Conservation (phyloP, 2,329 filamentous ascomycete genomes). For the Monosporascus sp. region DNA sequence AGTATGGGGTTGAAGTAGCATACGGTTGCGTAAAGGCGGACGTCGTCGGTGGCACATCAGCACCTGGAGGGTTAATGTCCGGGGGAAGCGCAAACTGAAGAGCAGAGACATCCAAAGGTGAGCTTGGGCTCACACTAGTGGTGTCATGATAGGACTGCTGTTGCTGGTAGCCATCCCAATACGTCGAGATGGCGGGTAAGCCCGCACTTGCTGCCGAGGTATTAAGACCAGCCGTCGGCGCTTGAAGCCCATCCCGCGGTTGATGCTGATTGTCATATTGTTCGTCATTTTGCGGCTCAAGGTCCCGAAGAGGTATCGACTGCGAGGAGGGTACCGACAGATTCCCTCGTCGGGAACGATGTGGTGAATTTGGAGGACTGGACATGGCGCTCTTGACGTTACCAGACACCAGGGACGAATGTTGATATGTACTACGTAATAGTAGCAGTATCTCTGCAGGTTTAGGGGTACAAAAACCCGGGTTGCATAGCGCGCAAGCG, state of each 20-base stretch:
- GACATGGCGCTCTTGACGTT: neutral
- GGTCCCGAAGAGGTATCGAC: neutral
- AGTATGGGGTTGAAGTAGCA: conserved; percentile 32
- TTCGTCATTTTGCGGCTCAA: neutral
- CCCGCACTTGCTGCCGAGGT: conserved; percentile 24
- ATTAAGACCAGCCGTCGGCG: conserved; percentile 16
- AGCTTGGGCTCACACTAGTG: conserved; percentile 30
- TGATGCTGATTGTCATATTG: conserved; percentile 2
- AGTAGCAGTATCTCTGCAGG: neutral
- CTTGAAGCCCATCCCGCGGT: conserved; percentile 10
- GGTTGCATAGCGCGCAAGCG: neutral
- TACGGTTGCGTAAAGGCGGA: conserved; percentile 24
- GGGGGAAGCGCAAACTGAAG: conserved; percentile 52
- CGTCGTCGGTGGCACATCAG: conserved; percentile 20
- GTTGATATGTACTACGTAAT: neutral
- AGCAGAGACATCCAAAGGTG: conserved; percentile 48
- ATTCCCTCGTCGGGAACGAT: neutral
- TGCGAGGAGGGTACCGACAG: neutral
- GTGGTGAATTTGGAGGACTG: neutral
- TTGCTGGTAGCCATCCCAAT: conserved; percentile 47
- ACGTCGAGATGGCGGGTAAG: conserved; percentile 41
- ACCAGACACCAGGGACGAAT: neutral
- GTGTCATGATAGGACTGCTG: conserved; percentile 30
- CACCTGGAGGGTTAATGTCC: conserved; percentile 34
- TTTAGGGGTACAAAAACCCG: neutral